A percentile compares a stretch with the other conserved stretches of the same genome.
Evolutionary conservation across 139 green algal species (phyloP).

Genomic region (Pseudopediastrum boryanum): DNA sequence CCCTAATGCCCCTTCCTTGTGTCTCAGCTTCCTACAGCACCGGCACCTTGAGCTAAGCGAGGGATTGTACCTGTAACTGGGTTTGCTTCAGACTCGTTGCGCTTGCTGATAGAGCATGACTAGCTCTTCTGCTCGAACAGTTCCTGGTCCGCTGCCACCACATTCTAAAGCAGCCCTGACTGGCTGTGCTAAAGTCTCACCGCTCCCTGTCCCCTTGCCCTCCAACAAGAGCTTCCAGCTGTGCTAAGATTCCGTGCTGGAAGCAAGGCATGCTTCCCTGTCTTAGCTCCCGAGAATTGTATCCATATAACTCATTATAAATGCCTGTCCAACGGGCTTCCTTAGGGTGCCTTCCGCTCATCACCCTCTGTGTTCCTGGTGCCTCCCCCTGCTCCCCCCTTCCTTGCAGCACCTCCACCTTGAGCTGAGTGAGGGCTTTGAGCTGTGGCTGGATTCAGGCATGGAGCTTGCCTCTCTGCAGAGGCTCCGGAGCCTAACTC

Average conservation of each 20-base stretch:
- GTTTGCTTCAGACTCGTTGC: no score
- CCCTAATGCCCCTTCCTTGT: no score
- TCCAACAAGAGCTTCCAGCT: neutral
- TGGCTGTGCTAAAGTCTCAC: neutral
- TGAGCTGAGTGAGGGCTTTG: slow-evolving; percentile 30
- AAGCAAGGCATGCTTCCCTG: neutral
- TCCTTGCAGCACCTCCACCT: slow-evolving; percentile 30
- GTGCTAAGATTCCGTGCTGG: no score
- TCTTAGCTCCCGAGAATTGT: neutral
- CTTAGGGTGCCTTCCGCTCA: neutral
- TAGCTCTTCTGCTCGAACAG: no score
- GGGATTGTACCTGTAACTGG: no score
- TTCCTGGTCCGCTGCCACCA: no score
- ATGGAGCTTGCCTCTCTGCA: slow-evolving; percentile 1
- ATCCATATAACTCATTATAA: neutral
- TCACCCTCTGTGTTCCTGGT: neutral
- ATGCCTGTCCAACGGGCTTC: neutral
- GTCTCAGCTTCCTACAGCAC: no score
- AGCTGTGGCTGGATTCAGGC: slow-evolving; percentile 13
- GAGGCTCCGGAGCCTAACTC: neutral
- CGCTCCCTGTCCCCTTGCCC: neutral
- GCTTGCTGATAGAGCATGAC: no score
- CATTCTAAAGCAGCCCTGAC: no score
- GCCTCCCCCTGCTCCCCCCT: neutral
- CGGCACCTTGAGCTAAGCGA: no score